Base-by-base conservation (phyloP, 108 stramenopile genomes). In the Skeletonema marinoi region DNA sequence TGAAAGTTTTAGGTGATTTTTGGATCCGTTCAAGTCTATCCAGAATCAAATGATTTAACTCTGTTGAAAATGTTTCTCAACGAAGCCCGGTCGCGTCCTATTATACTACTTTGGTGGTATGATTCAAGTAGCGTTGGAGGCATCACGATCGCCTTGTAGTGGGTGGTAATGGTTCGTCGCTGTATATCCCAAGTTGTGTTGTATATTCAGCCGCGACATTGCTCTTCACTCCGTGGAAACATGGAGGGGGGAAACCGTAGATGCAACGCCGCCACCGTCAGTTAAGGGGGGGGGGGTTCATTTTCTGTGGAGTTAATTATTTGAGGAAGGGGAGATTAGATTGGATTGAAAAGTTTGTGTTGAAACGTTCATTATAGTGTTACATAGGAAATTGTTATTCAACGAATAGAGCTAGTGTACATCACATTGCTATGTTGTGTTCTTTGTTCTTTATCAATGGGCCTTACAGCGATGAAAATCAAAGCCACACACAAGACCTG, bases 401-500 rank as follows among this genome's bases (percentile, higher is more conserved):
- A n/a, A 46, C 3, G 44, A 46, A 46, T 46, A 46, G 44, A 46
- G 44, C 44, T 46, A 46, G 44, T 46, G 44, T 46, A 46, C 44
- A 46, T 42, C 41, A 42, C 41, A n/a, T n/a, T 46, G 16, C 44
- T 16, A 25, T 46, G 44, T n/a, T n/a, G 44, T 16, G 2, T 46
- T 46, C 16, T n/a, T 46, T 4, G 11, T 16, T 1, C 16, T 5
- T 46, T 16, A 21, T 46, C 67, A 76, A 69, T 87, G 80, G 2
- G 65, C 70, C 35, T 82, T 85, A 58, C 92, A 93, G 51, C 81
- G 85, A 66, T 87, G 89, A 63, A 86, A 90, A 66, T 86, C 81
- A 42, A 93, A 86, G 6, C 92, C 89, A 68, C 88, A 87, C 62
- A 91, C 90, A 7, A 88, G 25, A 1, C 81, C 80, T n/a, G 90